phyloP scores from a whole-genome alignment of 2,329 filamentous ascomycete genomes.

The Pochonia chlamydosporia region DNA sequence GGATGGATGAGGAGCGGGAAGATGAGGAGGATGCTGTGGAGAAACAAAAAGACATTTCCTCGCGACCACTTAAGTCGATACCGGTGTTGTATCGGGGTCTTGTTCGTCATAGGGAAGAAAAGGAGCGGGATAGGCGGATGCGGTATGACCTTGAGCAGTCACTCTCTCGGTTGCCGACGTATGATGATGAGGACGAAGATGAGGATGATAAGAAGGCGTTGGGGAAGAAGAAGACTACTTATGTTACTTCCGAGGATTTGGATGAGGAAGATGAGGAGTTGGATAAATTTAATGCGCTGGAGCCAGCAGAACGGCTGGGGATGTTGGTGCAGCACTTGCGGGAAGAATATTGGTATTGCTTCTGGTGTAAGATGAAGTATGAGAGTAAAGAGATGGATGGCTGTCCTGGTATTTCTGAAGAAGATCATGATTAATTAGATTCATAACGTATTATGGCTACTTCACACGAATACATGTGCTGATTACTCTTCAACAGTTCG shows the following conservation, averaged over 20 bases:
- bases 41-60: constrained; percentile 18
- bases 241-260: constrained; percentile 59
- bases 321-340: constrained; percentile 66
- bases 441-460: too few relatives aligned
- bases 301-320: constrained; percentile 58
- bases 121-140: constrained; percentile 61
- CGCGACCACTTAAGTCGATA: constrained; percentile 53
- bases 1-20: constrained; percentile 56
- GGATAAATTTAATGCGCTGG: constrained; percentile 69
- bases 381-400: constrained; percentile 70
- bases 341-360: constrained; percentile 73
- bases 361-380: constrained; percentile 91
- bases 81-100: constrained; percentile 77
- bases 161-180: constrained; percentile 56
- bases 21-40: constrained; percentile 14
- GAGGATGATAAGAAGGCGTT: constrained; percentile 66
- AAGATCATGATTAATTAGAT: constrained; percentile 65
- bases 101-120: constrained; percentile 62
- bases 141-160: constrained; percentile 61
- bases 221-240: constrained; percentile 48
- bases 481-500: too few relatives aligned
- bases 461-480: too few relatives aligned
- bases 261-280: constrained; percentile 79
- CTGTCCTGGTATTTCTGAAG: constrained; percentile 82
- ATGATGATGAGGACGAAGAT: constrained; percentile 66